Evolutionary conservation across 495 filamentous ascomycete genomes (phyloP), one percentile per base, ranked within the genome.

Genomic region (Penicillium pancosmium): DNA sequence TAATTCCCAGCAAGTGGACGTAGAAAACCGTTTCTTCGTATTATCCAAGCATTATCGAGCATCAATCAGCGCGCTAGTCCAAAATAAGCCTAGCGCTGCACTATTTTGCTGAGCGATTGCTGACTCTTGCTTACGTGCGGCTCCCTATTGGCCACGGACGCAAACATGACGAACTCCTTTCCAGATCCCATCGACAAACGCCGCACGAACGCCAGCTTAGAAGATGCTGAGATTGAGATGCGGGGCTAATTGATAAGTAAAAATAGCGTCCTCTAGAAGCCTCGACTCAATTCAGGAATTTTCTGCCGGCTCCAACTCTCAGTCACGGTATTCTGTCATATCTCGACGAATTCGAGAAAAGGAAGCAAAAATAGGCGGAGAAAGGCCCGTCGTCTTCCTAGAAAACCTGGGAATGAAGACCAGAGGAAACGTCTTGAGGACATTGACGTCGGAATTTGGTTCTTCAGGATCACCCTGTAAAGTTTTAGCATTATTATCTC

Each of bases 71-170:
- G 23, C 40, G 13, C 55, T 52, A 56, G 27, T 38, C 58, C 58
- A 1, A 15, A 31, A 52, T 15, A 0, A 31, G 52, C 0, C 21
- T 61, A 61, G 58, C 41, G 46, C 25, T 10, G 11, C 19, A 31
- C 27, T 43, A 27, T 55, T 44, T 27, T 58, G 56, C 33, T 59
- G 51, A 60, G 36, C 43, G 35, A 31, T 47, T 60, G 57, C 52
- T 61, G 53, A 61, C 58, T 44, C n/a, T 41, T 10, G 46, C 31
- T 48, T 48, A 23, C 9, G 21, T 27, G 18, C 23, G 46, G 10
- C 19, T 48, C 12, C 41, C 15, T 27, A 48, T 48, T 48, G 46
- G 46, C 21, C n/a, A 18, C 40, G 7, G 11, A 8, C 21, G 44
- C 8, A 2, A 48, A 25, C 46, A 25, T 12, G 11, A 48, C 46